phyloP scores from a whole-genome alignment of 441 rosid genomes.

The Omphalea diandra region DNA sequence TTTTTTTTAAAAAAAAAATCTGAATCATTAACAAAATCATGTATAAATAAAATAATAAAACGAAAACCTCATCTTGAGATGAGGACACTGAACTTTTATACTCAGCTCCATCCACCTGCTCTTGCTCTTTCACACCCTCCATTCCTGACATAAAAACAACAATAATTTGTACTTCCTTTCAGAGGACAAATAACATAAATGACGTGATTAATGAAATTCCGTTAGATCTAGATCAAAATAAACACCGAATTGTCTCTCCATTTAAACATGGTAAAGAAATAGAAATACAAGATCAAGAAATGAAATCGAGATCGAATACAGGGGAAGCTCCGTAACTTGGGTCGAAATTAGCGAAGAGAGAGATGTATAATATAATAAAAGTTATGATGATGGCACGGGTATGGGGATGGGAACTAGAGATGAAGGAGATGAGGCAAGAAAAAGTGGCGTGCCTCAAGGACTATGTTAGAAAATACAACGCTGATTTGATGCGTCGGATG shows the following conservation, averaged over 20 bases:
- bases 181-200: background rate
- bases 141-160: conserved; percentile 40
- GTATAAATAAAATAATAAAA: conserved; percentile 11
- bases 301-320: background rate
- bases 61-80: conserved; percentile 66
- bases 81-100: conserved; percentile 47
- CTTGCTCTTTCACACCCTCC: conserved; percentile 59
- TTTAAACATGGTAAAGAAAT: background rate
- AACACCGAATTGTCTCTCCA: background rate
- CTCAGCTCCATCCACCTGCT: conserved; percentile 43
- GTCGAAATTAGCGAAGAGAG: conserved; percentile 2
- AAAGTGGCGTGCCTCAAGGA: background rate
- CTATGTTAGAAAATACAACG: background rate
- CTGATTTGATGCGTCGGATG: too few relatives aligned
- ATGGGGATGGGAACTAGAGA: background rate
- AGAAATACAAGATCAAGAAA: background rate
- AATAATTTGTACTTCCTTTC: background rate
- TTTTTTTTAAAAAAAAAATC: too few relatives aligned
- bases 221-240: conserved; percentile 12
- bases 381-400: too few relatives aligned
- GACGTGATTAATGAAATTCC: background rate
- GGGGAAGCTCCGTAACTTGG: background rate
- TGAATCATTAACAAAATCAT: background rate
- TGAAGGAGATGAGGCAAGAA: background rate
- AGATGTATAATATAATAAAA: background rate